Evolutionary conservation across 768 basidiomycete species (phyloP).

Genomic region (Amyloporia xantha): DNA sequence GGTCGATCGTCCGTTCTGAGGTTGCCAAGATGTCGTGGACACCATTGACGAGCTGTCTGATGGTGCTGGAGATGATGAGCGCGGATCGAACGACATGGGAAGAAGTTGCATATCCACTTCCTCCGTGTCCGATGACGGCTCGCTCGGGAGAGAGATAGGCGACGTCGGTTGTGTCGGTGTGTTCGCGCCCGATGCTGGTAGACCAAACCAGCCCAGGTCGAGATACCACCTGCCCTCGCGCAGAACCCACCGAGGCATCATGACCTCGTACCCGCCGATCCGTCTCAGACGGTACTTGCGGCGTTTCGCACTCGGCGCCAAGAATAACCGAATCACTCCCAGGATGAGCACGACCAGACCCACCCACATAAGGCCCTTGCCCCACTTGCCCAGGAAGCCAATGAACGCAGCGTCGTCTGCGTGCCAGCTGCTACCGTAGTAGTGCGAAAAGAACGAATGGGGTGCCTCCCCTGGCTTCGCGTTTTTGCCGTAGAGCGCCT

Average conservation of each 20-base stretch:
- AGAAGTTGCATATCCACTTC: slow-evolving; percentile 47
- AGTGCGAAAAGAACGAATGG: slow-evolving; percentile 93
- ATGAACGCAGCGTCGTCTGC: slow-evolving; percentile 98
- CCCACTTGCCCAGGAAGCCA: slow-evolving; percentile 84
- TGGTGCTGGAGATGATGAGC: slow-evolving; percentile 48
- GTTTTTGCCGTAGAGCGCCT: slow-evolving; percentile 97
- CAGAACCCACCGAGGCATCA: slow-evolving; percentile 68
- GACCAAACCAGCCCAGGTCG: slow-evolving; percentile 54
- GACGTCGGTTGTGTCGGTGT: slow-evolving; percentile 36
- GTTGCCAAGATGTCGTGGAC: slow-evolving; percentile 34
- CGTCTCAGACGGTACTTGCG: slow-evolving; percentile 53
- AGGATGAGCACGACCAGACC: slow-evolving; percentile 66
- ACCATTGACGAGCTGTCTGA: slow-evolving; percentile 38
- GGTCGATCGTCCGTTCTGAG: slow-evolving; percentile 39
- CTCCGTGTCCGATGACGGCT: slow-evolving; percentile 40
- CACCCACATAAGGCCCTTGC: slow-evolving; percentile 82
- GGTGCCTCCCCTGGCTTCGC: slow-evolving; percentile 76
- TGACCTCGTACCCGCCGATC: slow-evolving; percentile 70
- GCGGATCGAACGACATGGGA: slow-evolving; percentile 56
- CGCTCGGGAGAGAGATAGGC: slow-evolving; percentile 38
- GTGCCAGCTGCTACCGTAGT: slow-evolving; percentile 98
- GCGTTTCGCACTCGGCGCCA: slow-evolving; percentile 45
- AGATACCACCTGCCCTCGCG: slow-evolving; percentile 70
- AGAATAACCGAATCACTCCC: slow-evolving; percentile 52
- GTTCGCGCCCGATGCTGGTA: slow-evolving; percentile 33